phyloP scores from a whole-genome alignment of 2,329 filamentous ascomycete genomes.

The Epichloe brachyelytri region DNA sequence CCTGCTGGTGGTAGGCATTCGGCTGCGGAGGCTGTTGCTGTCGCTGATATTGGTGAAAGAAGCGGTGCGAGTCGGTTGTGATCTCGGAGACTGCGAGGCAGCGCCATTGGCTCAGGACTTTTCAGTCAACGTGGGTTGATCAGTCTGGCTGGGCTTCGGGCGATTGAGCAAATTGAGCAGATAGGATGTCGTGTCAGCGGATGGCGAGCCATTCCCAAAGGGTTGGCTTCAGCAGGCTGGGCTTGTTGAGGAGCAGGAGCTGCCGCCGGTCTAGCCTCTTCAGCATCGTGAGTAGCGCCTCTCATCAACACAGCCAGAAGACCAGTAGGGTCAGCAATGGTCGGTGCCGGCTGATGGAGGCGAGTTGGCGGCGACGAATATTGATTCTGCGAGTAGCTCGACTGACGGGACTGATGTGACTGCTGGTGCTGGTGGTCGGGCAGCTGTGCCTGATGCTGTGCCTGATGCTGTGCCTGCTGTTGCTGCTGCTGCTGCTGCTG shows the following conservation, averaged over 20 bases:
- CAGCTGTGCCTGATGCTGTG: conserved; percentile 11
- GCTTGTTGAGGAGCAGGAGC: conserved; percentile 12
- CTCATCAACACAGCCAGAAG: conserved; percentile 49
- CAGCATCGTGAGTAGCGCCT: conserved; percentile 34
- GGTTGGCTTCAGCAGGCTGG: conserved; percentile 13
- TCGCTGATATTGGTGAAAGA: conserved; percentile 18
- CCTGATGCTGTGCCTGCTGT: conserved; percentile 12
- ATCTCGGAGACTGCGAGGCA: conserved; percentile 31
- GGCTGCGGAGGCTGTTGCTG: conserved; percentile 13
- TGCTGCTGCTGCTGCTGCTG: conserved; percentile 18
- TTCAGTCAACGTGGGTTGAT: conserved; percentile 31
- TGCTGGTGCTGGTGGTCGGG: conserved; percentile 16
- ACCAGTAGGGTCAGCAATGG: conserved; percentile 42
- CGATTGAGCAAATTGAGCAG: conserved; percentile 76
- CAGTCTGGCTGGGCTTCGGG: conserved; percentile 52
- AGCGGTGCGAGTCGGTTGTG: conserved; percentile 15
- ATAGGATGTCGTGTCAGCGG: conserved; percentile 68
- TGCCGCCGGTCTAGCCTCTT: conserved; percentile 20
- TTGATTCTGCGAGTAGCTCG: conserved; percentile 11
- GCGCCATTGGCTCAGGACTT: conserved; percentile 28
- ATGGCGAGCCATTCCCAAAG: conserved; percentile 37
- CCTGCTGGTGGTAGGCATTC: conserved; percentile 14
- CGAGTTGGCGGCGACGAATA: conserved; percentile 20
- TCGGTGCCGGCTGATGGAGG: conserved; percentile 45
- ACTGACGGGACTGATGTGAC: conserved; percentile 9